Evolutionary conservation across 2,329 filamentous ascomycete species (phyloP).

Genomic region (Clonostachys rhizophaga): DNA sequence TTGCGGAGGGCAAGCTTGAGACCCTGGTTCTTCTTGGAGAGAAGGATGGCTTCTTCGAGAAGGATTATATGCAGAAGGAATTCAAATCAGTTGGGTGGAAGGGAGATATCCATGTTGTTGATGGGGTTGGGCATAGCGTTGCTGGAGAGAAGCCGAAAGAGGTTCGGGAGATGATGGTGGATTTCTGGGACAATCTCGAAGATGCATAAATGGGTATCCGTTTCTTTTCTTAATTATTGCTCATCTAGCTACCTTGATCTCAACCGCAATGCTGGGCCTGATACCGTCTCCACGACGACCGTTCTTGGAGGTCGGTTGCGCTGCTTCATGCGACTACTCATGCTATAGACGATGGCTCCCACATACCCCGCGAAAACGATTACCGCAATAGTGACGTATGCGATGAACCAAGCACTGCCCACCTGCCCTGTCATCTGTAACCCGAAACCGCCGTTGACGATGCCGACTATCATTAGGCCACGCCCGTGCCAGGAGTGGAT

Average conservation of each 20-base stretch:
- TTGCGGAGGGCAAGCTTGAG: constrained; percentile 4
- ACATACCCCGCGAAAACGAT: constrained; percentile 42
- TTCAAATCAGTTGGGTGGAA: constrained; percentile 1
- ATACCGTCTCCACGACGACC: no score
- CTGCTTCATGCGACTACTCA: not conserved
- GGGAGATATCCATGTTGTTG: constrained; percentile 12
- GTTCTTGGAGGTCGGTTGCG: no score
- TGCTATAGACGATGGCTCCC: constrained; percentile 10
- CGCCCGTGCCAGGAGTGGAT: constrained; percentile 61
- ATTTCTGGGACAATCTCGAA: constrained; percentile 9
- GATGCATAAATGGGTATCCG: no score
- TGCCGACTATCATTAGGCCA: constrained; percentile 50
- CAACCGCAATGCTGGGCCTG: no score
- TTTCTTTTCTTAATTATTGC: no score
- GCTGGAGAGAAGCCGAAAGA: constrained; percentile 12
- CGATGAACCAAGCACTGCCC: constrained; percentile 33
- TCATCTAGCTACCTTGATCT: no score
- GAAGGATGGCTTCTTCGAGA: constrained; percentile 10
- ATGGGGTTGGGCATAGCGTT: constrained; percentile 12
- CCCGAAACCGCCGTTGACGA: constrained; percentile 61
- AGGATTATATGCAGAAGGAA: constrained; percentile 7
- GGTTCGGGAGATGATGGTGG: constrained; percentile 6
- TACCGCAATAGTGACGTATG: constrained; percentile 51
- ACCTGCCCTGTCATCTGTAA: constrained; percentile 39
- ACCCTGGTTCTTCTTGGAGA: constrained; percentile 13